phyloP scores from a whole-genome alignment of 441 rosid genomes.

The Croton setiger region DNA sequence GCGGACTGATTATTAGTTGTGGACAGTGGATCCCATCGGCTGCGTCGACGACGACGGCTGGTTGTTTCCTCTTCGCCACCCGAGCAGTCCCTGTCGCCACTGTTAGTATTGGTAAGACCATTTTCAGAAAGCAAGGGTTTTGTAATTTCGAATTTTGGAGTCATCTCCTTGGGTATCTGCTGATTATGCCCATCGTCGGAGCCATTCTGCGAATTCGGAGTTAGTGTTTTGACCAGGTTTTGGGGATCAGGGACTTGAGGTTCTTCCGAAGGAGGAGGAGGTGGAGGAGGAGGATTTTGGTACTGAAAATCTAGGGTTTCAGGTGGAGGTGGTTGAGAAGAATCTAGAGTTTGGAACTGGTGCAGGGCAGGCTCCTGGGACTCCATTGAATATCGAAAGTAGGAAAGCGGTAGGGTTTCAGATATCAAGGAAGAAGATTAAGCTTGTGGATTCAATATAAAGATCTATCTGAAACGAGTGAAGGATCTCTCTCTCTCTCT shows the following conservation, averaged over 20 bases:
- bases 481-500: too few relatives aligned
- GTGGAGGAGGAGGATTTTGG: slow-evolving; percentile 25
- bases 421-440: neutral
- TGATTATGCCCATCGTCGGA: slow-evolving; percentile 23
- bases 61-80: slow-evolving; percentile 92
- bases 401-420: neutral
- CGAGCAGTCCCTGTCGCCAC: slow-evolving; percentile 70
- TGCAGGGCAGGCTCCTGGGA: neutral
- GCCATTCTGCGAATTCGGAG: slow-evolving; percentile 8
- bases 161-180: neutral
- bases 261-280: slow-evolving; percentile 21
- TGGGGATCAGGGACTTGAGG: slow-evolving; percentile 24
- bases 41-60: slow-evolving; percentile 67
- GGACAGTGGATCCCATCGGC: slow-evolving; percentile 83
- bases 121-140: slow-evolving; percentile 55
- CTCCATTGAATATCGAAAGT: neutral
- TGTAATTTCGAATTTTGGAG: slow-evolving; percentile 21
- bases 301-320: slow-evolving; percentile 28
- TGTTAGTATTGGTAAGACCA: slow-evolving; percentile 53
- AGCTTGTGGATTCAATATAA: neutral
- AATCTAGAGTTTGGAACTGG: slow-evolving; percentile 15
- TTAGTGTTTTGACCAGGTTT: slow-evolving; percentile 16
- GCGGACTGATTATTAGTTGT: slow-evolving; percentile 23
- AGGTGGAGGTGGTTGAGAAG: slow-evolving; percentile 14
- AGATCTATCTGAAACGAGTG: too few relatives aligned